Base-by-base conservation (phyloP, 225 moss, liverwort and hornwort species). In the Physcomitrium patens region DNA sequence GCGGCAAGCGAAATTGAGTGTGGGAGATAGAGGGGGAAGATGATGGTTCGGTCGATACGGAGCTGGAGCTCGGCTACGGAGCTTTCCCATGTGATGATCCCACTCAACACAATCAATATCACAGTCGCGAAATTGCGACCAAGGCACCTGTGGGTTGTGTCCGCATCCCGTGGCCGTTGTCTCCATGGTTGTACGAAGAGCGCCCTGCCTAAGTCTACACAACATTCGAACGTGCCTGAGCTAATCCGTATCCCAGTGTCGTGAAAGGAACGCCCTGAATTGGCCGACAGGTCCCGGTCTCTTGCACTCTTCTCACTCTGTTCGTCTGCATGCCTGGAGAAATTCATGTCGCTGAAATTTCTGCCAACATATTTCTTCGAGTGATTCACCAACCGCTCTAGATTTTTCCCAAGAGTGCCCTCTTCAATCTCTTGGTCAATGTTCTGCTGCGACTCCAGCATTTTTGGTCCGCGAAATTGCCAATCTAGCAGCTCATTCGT, bases 11-110 rank as follows among this genome's bases (percentile, higher is more conserved):
- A 82, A 1, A 76, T 81, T 0, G 92, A 77, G 8, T 80, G 78
- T 0, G 92, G 87, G 7, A 96, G 56, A 31, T 83, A 87, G 55
- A 96, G 80, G 42, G 96, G 96, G 79, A 96, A 96, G 63, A 90
- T 16, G 67, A 81, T 82, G 17, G 89, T 77, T 18, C 69, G 73
- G 60, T 80, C 65, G 7, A 53, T 28, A 12, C 75, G 54, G 5
- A 58, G 3, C 0, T 84, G 88, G 17, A 96, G 85, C 1, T 62
- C 83, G 12, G 64, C 43, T 23, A 87, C 84, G 0, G 93, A 91
- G 82, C 93, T 90, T 72, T 90, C 90, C 77, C 82, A 90, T 0
- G 83, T 90, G 43, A 93, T 68, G 8, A 96, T 46, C 2, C 95
- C 93, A 3, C 77, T 73, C 1, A 28, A 13, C 3, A 81, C 15